phyloP scores from a whole-genome alignment of 2,329 filamentous ascomycete species.

The Sporothrix globosa region DNA sequence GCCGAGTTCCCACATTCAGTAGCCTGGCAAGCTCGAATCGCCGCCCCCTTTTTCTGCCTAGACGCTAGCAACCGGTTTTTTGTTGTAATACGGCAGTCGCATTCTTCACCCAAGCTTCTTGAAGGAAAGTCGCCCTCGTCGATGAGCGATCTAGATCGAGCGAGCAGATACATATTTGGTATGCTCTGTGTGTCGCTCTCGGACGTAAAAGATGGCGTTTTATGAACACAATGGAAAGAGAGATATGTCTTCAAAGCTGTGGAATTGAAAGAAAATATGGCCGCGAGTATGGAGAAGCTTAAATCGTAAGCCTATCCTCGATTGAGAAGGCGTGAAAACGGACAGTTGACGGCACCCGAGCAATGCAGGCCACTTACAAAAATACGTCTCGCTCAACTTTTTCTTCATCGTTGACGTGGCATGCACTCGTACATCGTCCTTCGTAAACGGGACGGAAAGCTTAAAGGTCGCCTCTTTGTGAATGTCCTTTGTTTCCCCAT shows the following conservation, averaged over 20 bases:
- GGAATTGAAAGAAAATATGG: no score
- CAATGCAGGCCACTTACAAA: no score
- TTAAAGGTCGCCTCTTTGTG: no score
- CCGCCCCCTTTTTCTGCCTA: not conserved
- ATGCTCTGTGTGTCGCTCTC: no score
- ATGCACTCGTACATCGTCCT: not conserved
- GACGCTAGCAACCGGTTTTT: constrained; percentile 17
- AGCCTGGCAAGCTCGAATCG: not conserved
- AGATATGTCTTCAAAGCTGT: no score
- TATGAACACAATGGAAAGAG: not conserved
- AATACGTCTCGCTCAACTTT: not conserved
- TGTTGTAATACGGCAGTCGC: not conserved
- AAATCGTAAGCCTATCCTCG: constrained; percentile 9
- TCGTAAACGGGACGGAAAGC: no score
- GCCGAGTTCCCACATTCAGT: constrained; percentile 6
- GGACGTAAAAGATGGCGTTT: no score
- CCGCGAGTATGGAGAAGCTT: not conserved
- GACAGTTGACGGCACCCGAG: not conserved
- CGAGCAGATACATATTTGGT: not conserved
- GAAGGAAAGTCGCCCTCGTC: no score
- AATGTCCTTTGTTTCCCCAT: no score
- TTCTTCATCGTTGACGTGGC: not conserved
- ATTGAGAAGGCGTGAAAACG: constrained; percentile 19
- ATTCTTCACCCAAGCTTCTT: not conserved
- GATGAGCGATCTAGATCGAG: not conserved